Conservation (phyloP, 768 basidiomycete species). For the Kwoniella sp. region DNA sequence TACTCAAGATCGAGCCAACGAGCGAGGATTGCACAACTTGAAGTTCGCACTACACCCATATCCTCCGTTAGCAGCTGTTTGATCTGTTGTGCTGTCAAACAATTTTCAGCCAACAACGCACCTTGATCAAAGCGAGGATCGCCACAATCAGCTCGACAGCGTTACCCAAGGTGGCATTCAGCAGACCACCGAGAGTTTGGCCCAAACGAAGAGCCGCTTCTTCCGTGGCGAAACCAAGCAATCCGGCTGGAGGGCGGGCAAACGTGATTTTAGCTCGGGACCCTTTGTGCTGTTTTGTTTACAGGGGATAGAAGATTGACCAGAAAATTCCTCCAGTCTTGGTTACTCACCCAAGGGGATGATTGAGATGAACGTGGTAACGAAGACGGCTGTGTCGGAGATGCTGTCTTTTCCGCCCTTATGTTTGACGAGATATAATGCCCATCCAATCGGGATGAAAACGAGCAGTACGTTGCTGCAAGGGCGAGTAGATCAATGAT, state of each 20-base stretch:
- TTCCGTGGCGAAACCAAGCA: conserved; percentile 64
- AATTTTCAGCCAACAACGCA: conserved; percentile 8
- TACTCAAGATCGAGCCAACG: conserved; percentile 62
- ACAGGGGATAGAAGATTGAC: neutral
- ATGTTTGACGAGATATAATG: conserved; percentile 60
- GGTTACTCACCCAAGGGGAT: conserved; percentile 58
- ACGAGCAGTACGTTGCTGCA: conserved; percentile 59
- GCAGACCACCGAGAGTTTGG: conserved; percentile 62
- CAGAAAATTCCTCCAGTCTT: neutral
- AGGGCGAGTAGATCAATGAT: neutral
- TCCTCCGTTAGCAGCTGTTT: neutral
- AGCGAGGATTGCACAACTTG: conserved; percentile 63
- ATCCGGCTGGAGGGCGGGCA: conserved; percentile 57
- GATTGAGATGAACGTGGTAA: conserved; percentile 62
- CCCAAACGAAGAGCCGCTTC: conserved; percentile 60
- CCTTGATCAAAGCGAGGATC: conserved; percentile 49
- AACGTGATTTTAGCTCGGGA: no score
- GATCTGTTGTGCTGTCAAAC: neutral
- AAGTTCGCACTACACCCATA: conserved; percentile 59
- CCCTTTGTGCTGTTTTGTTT: no score
- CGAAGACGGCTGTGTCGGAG: conserved; percentile 61
- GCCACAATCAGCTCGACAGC: conserved; percentile 64
- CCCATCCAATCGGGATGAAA: conserved; percentile 63
- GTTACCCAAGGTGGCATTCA: conserved; percentile 64
- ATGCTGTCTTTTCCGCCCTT: conserved; percentile 39